These are phyloP conservation scores for Uronychia setigera DNA, from an alignment of 73 alveolate genomes.

Conservation along the genomic window DNA sequence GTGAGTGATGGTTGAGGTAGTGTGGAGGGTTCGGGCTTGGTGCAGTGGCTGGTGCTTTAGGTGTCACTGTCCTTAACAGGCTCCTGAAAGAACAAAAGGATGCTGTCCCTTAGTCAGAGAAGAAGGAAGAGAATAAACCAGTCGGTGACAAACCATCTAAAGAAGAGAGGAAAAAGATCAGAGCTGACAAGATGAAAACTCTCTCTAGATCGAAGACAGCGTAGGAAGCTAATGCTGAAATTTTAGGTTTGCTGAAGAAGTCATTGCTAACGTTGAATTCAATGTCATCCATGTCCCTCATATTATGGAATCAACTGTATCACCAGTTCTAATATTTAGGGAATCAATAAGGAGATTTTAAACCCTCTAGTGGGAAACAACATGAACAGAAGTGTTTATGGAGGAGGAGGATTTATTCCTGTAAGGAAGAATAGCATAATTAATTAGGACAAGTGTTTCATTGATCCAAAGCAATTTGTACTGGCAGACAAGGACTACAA, in stretches of 20 bases:
- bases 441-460: conserved; percentile 53
- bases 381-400: conserved; percentile 64
- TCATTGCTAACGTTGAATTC: background rate
- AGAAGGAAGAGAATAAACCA: background rate
- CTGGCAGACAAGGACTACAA: conserved; percentile 45
- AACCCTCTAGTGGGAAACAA: conserved; percentile 74
- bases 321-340: background rate
- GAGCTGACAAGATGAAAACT: background rate
- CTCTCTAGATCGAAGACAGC: background rate
- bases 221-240: background rate
- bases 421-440: conserved; percentile 3
- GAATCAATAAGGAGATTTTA: background rate
- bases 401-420: conserved; percentile 82
- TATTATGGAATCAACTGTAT: background rate
- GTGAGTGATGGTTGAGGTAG: conserved; percentile 4
- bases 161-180: background rate
- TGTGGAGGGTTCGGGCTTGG: conserved; percentile 5
- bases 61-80: background rate
- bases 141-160: background rate
- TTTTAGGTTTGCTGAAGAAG: background rate
- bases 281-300: background rate
- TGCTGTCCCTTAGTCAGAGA: conserved; percentile 28
- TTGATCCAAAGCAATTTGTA: conserved; percentile 46
- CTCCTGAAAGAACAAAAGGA: background rate
- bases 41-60: background rate